Base-by-base conservation (phyloP, 2,329 filamentous ascomycete species). In the Fusarium albidum region DNA sequence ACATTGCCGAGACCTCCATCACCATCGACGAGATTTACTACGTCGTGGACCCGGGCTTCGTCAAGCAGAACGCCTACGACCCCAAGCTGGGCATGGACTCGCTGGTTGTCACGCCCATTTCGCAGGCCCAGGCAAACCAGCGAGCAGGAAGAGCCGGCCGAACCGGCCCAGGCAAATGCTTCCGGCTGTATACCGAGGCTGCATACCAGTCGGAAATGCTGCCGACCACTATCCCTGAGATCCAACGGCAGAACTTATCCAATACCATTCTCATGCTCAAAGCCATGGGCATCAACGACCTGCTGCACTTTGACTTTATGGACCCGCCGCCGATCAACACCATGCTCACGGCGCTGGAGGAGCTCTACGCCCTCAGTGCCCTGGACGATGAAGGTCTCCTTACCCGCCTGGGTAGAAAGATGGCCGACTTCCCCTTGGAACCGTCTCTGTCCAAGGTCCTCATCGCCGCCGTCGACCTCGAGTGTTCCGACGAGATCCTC, bases 401-500 rank as follows among this genome's bases (percentile, higher is more conserved):
- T 3, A 99, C 95, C 0, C 87, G 95, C 7, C 82, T 96, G 2
- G 95, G 95, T 8, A 86, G 95, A 38, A 96, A 97, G 72, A 98
- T 99, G 94, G 93, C 95, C 10, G 94, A 99, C 69, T 98, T 98
- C 72, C 95, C 95, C 1, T 98, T 98, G 92, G 93, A 98, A 51
- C 95, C 95, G 0, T 87, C 91, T 1, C 82, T 98, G 1, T 91
- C 93, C 46, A 99, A 98, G 73, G 88, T 92, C 0, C 82, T 99
- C 2, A 96, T 99, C 58, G 89, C 87, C 10, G 91, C 91, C 0
- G 90, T 96, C 3, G 91, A 96, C 39, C 83, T 96, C 61, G 84
- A 88, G 25, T 99, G 96, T 74, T 93, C 91, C 0, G 95, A 99
- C 21, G 95, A 99, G 74, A 87, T 98, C 68, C 85, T 99, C 21